Evolutionary conservation across 2,329 filamentous ascomycete genomes (phyloP).

Genomic region (Ceratocystis variospora): DNA sequence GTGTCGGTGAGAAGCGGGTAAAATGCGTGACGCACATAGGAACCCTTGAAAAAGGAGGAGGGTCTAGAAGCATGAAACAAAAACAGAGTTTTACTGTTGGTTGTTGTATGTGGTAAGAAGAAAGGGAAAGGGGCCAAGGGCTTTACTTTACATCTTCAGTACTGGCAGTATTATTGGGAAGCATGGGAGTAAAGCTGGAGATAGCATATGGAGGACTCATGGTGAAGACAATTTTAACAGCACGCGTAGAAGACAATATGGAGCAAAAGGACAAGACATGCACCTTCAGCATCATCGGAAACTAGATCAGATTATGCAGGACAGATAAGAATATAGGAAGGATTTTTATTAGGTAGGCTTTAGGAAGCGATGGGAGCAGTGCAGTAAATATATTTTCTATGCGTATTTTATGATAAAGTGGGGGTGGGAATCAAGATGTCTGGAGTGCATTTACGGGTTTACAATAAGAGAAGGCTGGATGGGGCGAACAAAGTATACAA

Average conservation of each 20-base stretch:
- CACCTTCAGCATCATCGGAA: neutral
- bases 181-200: neutral
- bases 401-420: neutral
- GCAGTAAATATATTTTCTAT: too few relatives aligned
- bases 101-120: neutral
- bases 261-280: neutral
- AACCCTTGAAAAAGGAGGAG: neutral
- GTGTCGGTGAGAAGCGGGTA: neutral
- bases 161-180: neutral
- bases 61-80: neutral
- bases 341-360: neutral
- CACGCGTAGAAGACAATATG: neutral
- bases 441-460: neutral
- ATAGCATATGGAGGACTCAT: too few relatives aligned
- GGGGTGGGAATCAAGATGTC: neutral
- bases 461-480: neutral
- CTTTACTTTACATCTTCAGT: neutral
- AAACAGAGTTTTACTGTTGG: neutral
- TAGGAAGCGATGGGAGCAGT: too few relatives aligned
- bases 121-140: neutral
- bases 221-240: neutral
- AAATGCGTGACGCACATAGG: neutral
- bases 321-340: neutral
- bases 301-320: slow-evolving; percentile 4
- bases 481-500: neutral